phyloP scores from a whole-genome alignment of 2,329 filamentous ascomycete species.

The Pseudogymnoascus pannorum region DNA sequence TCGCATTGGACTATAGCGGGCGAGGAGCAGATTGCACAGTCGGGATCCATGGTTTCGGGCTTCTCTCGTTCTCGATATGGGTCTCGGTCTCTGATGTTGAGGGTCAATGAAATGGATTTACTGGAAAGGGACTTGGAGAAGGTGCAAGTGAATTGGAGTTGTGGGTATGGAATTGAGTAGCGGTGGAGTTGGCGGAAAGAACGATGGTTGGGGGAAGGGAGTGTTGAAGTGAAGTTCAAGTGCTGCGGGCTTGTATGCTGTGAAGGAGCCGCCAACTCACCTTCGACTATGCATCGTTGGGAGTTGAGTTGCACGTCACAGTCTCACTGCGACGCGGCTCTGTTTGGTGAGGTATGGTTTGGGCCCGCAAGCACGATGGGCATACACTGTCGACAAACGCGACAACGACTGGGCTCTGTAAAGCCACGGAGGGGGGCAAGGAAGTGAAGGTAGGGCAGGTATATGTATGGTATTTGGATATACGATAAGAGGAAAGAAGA shows the following conservation, averaged over 20 bases:
- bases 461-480: background rate
- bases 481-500: background rate
- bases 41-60: conserved; percentile 58
- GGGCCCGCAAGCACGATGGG: background rate
- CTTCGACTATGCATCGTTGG: conserved; percentile 5
- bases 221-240: background rate
- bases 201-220: background rate
- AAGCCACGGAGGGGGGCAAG: background rate
- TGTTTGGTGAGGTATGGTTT: conserved; percentile 1
- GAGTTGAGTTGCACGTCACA: conserved; percentile 7
- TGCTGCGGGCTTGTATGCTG: background rate
- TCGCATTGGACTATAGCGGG: conserved; percentile 53
- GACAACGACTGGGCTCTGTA: background rate
- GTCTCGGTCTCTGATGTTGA: background rate
- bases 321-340: conserved; percentile 5
- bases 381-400: background rate
- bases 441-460: background rate
- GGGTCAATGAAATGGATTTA: background rate
- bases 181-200: background rate
- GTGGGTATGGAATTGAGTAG: background rate
- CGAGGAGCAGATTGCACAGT: conserved; percentile 59
- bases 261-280: conserved; percentile 7
- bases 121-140: background rate
- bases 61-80: conserved; percentile 31
- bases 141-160: background rate